Percentiles rank a stretch among this genome's conserved stretches.
Conservation (phyloP, 2,329 filamentous ascomycete species). For the Trichoderma oligosporum region DNA sequence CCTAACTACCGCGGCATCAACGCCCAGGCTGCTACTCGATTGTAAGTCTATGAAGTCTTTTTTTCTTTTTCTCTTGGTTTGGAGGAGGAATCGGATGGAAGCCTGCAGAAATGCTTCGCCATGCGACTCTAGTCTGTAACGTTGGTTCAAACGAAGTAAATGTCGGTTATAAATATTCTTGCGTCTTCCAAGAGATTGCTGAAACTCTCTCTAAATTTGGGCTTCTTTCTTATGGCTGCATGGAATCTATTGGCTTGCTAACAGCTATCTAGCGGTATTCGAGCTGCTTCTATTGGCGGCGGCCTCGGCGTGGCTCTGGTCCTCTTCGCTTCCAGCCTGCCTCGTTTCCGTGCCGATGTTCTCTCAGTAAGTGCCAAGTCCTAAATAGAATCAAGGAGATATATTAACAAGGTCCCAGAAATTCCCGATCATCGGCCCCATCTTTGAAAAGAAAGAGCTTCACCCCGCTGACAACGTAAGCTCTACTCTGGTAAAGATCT, state of each 20-base stretch:
- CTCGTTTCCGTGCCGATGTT: conserved; percentile 56
- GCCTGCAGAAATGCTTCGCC: neutral
- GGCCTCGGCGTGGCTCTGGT: conserved; percentile 56
- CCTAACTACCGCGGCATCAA: conserved; percentile 50
- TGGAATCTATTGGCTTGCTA: neutral
- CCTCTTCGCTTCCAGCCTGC: conserved; percentile 60
- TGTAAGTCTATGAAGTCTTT: conserved; percentile 45
- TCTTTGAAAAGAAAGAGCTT: conserved; percentile 52
- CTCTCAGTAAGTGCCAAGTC: conserved; percentile 45
- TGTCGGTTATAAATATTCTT: neutral
- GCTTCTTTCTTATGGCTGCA: conserved; percentile 21
- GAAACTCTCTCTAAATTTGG: neutral
- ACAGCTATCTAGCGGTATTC: conserved; percentile 43
- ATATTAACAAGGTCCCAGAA: conserved; percentile 38
- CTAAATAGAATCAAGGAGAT: neutral
- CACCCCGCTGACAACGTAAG: conserved; percentile 61
- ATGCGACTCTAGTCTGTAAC: neutral
- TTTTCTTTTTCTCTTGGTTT: neutral
- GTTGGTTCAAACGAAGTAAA: neutral
- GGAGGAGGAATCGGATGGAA: neutral
- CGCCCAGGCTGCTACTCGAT: conserved; percentile 40
- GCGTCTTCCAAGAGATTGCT: neutral
- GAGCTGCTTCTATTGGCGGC: conserved; percentile 52
- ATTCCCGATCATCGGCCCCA: conserved; percentile 49
- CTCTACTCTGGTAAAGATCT: conserved; percentile 19